Evolutionary conservation across 495 filamentous ascomycete species (phyloP), one percentile per base, ranked within the genome.

Genomic region (Trichoderma asperelloides): DNA sequence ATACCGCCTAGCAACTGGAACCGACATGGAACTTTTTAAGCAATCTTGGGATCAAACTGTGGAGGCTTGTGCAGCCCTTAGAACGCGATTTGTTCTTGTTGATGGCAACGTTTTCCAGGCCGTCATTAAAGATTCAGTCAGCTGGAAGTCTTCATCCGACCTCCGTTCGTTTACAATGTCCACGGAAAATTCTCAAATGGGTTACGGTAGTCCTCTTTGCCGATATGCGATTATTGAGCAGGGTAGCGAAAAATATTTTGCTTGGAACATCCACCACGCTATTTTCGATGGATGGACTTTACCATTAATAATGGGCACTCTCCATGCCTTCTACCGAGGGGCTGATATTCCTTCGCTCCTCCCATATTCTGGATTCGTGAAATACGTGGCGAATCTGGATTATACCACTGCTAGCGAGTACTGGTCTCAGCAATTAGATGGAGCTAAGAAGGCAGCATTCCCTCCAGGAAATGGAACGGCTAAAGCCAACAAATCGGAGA

Each of bases 1-100:
- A 0, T 78, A 82, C 3, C 68, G 64, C 23, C 81, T 89, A 16
- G 71, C 77, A 0, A 39, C 70, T 2, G 23, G 71, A 4, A 66
- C 83, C 9, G 79, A 86, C 66, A 16, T 80, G 21, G 68, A 72
- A 6, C 75, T 69, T 11, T 81, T 87, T 69, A 74, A 76, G 68
- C 66, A 68, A 2, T 80, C 84, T 18, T 87, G 85, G 85, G 69
- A 81, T 63, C 71, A 70, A 3, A 82, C 86, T 21, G 75, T 85
- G 16, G 72, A 82, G 1, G 74, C 81, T 7, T 80, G 82, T 68
- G 84, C 88, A 49, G 88, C 90, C 66, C 81, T 92, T 4, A 81
- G 89, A 39, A 92, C 89, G 13, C 82, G 84, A 23, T 23, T 64
- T 7, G 63, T 64, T 9, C 40, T 45, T 45, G 40, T 64, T 23